Conservation (phyloP, 805 yeast genomes). For the Myxozyma nipponensis region DNA sequence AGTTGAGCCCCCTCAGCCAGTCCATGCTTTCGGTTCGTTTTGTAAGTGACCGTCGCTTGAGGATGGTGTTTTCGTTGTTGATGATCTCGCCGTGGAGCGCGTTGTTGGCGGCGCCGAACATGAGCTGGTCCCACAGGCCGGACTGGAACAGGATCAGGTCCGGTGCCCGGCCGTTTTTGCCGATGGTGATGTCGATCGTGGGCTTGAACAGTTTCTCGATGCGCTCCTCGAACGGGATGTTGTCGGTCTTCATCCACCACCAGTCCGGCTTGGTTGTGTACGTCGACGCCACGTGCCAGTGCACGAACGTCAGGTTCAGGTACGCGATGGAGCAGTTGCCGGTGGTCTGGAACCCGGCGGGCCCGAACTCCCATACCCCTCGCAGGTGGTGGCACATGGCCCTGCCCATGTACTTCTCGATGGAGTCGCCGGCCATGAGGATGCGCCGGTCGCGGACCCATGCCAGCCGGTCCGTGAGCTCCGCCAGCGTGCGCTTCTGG, state of each 20-base stretch:
- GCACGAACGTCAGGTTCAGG: constrained; percentile 6
- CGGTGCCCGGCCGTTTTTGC: constrained; percentile 9
- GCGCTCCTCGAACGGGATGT: constrained; percentile 11
- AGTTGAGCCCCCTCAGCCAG: neutral
- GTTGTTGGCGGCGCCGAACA: neutral
- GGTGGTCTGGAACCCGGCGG: neutral
- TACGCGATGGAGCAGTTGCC: constrained; percentile 3
- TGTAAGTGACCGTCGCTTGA: neutral
- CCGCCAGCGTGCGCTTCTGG: neutral
- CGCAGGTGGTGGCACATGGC: constrained; percentile 5
- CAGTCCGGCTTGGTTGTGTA: constrained; percentile 4
- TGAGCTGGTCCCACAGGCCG: constrained; percentile 11
- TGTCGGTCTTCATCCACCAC: constrained; percentile 12
- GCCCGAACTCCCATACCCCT: neutral
- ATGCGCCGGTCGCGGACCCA: constrained; percentile 8
- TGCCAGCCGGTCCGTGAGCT: neutral
- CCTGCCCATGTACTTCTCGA: neutral
- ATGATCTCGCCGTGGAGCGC: neutral
- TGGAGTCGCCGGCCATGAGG: constrained; percentile 10
- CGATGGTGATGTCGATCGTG: neutral
- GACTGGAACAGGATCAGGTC: constrained; percentile 10
- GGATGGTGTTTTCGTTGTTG: too few relatives aligned
- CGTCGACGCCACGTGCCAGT: constrained; percentile 14
- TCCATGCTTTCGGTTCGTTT: constrained; percentile 3
- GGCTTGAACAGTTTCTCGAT: constrained; percentile 2